Evolutionary conservation across 2,329 filamentous ascomycete genomes (phyloP).

Genomic region (Ceratocystis alfenasii): DNA sequence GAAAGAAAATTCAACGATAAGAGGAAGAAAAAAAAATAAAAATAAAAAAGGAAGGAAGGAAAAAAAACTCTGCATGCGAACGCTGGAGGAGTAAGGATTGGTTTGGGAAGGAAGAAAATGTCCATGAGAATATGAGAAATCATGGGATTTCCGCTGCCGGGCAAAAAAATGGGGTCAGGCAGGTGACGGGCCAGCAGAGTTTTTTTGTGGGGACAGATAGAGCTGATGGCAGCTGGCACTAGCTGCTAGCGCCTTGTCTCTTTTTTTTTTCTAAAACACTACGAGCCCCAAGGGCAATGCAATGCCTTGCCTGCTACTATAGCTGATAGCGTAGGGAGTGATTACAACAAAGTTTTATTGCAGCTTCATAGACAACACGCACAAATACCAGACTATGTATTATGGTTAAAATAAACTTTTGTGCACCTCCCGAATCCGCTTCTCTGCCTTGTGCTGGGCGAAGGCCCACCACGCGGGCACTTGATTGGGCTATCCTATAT

Average conservation of each 20-base stretch:
- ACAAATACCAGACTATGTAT: too few relatives aligned
- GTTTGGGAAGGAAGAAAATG: neutral
- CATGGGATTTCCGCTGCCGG: constrained; percentile 5
- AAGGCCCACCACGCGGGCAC: too few relatives aligned
- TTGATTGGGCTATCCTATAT: neutral
- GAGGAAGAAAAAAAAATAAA: neutral
- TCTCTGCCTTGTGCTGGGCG: too few relatives aligned
- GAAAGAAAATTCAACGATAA: neutral
- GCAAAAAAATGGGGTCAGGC: neutral
- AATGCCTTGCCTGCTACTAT: too few relatives aligned
- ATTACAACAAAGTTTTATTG: too few relatives aligned
- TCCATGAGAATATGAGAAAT: neutral
- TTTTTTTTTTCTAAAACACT: neutral
- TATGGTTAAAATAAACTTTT: too few relatives aligned
- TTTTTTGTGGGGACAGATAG: neutral
- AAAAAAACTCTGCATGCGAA: constrained; percentile 9
- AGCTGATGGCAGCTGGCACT: neutral
- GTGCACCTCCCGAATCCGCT: too few relatives aligned
- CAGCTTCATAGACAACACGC: too few relatives aligned
- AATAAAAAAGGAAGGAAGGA: neutral
- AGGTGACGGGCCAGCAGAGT: neutral
- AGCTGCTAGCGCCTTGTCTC: neutral
- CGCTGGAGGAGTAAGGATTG: too few relatives aligned
- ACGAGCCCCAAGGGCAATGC: too few relatives aligned
- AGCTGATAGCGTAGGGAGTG: too few relatives aligned